Conservation (phyloP, 2,329 filamentous ascomycete genomes). For the Phyllosticta citribraziliensis region DNA sequence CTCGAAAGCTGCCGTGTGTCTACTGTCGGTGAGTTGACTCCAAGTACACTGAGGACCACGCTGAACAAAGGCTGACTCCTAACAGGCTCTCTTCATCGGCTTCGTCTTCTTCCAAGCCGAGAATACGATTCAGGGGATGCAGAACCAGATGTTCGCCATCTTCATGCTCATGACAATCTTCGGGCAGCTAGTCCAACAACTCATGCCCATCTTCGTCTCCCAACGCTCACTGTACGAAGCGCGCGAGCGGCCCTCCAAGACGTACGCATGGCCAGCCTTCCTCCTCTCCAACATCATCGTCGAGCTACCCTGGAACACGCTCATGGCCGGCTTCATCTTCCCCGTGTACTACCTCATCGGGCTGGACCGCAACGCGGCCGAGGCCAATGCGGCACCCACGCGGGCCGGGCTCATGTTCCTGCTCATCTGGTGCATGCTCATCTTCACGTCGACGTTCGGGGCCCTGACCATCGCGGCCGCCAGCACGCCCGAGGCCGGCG, state of each 20-base stretch:
- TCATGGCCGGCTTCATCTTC: constrained; percentile 69
- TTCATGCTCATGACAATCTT: constrained; percentile 79
- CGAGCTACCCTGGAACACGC: constrained; percentile 74
- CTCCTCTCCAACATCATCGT: constrained; percentile 75
- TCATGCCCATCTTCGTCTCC: constrained; percentile 78
- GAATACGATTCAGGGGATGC: constrained; percentile 64
- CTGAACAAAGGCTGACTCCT: constrained; percentile 11
- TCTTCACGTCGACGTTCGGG: constrained; percentile 75
- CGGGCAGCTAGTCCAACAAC: constrained; percentile 66
- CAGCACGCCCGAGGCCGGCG: constrained; percentile 63
- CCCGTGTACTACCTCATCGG: constrained; percentile 83
- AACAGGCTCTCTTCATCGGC: constrained; percentile 61
- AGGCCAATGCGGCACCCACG: constrained; percentile 41
- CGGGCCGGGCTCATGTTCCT: constrained; percentile 74
- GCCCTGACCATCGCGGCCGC: constrained; percentile 68
- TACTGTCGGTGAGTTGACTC: constrained; percentile 9
- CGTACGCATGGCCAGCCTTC: constrained; percentile 78
- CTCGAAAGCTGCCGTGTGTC: constrained; percentile 12
- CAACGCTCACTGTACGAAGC: constrained; percentile 77
- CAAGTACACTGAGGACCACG: neutral
- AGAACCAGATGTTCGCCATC: constrained; percentile 79
- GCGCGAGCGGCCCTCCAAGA: constrained; percentile 73
- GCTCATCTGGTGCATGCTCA: constrained; percentile 61
- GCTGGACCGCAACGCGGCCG: constrained; percentile 50
- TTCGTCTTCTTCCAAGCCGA: constrained; percentile 69